Percentiles rank a stretch among this genome's conserved stretches.
Conservation (phyloP, 2,329 filamentous ascomycete genomes). For the Paraphaeosphaeria minitans region DNA sequence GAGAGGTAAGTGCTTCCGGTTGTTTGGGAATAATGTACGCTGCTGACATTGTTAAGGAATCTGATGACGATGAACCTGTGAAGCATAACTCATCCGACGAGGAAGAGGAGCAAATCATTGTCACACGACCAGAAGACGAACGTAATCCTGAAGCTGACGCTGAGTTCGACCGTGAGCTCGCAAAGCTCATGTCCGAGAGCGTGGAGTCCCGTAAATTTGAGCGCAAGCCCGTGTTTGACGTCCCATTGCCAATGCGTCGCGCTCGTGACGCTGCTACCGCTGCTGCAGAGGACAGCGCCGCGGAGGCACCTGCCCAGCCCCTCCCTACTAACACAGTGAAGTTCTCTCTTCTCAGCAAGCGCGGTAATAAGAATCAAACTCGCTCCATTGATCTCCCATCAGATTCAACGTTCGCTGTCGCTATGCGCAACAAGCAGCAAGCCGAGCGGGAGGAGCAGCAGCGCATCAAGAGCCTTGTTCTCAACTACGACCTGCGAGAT, state of each 20-base stretch:
- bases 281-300: conserved; percentile 46
- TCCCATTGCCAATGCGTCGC: conserved; percentile 89
- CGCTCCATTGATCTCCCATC: conserved; percentile 87
- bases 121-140: conserved; percentile 87
- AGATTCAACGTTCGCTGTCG: conserved; percentile 92
- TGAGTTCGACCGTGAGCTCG: conserved; percentile 96
- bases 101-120: conserved; percentile 85
- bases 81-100: conserved; percentile 68
- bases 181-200: conserved; percentile 98
- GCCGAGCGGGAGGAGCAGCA: conserved; percentile 96
- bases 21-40: background rate
- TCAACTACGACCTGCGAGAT: conserved; percentile 94
- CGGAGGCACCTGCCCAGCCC: conserved; percentile 46
- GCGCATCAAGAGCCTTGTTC: conserved; percentile 94
- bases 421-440: conserved; percentile 94
- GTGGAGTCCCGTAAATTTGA: conserved; percentile 95
- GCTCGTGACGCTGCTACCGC: conserved; percentile 61
- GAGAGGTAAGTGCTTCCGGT: conserved; percentile 49
- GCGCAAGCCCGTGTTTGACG: conserved; percentile 90
- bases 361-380: conserved; percentile 94
- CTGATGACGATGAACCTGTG: conserved; percentile 52
- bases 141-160: conserved; percentile 93
- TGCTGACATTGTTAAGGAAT: conserved; percentile 38
- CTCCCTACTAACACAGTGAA: conserved; percentile 73
- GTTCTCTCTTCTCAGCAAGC: conserved; percentile 94